Base-by-base conservation (phyloP, 352 stramenopile species). In the Phytophthora meadii region DNA sequence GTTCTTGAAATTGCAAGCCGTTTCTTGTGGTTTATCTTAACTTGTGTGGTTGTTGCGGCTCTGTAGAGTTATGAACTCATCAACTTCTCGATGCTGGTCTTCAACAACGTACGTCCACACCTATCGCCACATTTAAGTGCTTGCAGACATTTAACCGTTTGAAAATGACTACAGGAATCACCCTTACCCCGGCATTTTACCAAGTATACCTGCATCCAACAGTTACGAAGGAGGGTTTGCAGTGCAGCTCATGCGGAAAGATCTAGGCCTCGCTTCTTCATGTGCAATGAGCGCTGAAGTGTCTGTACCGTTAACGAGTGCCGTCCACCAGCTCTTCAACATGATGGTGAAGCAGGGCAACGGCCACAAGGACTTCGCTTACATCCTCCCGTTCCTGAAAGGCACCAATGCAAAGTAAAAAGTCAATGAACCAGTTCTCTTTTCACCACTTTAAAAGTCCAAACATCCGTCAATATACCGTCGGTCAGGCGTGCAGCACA, bases 191-290 rank as follows among this genome's bases (percentile, higher is more conserved):
- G 87, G 79, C 19, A 73, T 97, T 42, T 82, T 97, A 84, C 72
- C 87, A 62, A 70, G 80, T 65, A 82, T 97, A 42, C 82, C 95
- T 10, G 72, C 91, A 10, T 88, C 85, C 14, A 88, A 83, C 67
- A 65, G 85, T 67, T 89, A 97, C 75, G 82, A 97, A 79, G 76
- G 86, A 70, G 79, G 92, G 9, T 98, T 98, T 56, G 87, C 83
- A 11, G 84, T 82, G n/a, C 83, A 86, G 59, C 82, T 99, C 15
- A 98, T 98, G 91, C 85, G 97, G 40, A 99, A 99, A 77, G 96
- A 99, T 81, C 72, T 99, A 5, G 88, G 89, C 7, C 86, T 99
- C 42, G 97, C 94, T 12, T 75, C 98, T 6, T 82, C 94, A 49
- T 89, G 86, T 14, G 93, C 81, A 57, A 93, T 96, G 68, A 62